A percentile compares a stretch with the other conserved stretches of the same genome.
These are phyloP conservation scores for Euphrasia confusa DNA, from an alignment of 257 asterid species.

Conservation along the genomic window DNA sequence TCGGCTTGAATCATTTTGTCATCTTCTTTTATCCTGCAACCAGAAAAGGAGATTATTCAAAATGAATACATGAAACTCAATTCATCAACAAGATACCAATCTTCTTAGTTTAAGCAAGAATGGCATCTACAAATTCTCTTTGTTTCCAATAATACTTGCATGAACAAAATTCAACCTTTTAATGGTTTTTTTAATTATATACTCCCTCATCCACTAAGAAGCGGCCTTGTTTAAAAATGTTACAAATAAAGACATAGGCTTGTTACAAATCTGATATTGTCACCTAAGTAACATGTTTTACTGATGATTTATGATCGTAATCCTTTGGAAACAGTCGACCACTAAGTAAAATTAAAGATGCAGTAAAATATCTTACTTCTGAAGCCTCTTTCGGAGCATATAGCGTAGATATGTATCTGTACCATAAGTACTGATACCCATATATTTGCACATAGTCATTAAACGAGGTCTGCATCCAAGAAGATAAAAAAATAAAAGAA, in stretches of 20 bases:
- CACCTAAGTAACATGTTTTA: neutral
- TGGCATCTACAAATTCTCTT: neutral
- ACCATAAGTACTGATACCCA: constrained; percentile 76
- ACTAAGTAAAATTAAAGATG: constrained; percentile 6
- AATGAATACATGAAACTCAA: constrained; percentile 16
- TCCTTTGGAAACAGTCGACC: constrained; percentile 8
- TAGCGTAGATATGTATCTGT: constrained; percentile 87
- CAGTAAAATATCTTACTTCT: constrained; percentile 42
- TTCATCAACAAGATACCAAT: constrained; percentile 13
- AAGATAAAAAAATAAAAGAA: constrained; percentile 19
- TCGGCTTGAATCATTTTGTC: constrained; percentile 88
- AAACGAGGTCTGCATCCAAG: constrained; percentile 73
- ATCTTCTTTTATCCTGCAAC: constrained; percentile 73
- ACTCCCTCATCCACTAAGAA: neutral
- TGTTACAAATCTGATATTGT: neutral
- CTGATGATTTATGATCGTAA: constrained; percentile 9
- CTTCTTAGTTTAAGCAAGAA: constrained; percentile 10
- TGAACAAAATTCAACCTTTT: too few species aligned
- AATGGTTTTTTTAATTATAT: neutral
- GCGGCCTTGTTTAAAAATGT: neutral
- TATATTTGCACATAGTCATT: constrained; percentile 94
- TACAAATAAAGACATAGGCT: neutral
- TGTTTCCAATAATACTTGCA: neutral
- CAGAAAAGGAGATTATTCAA: constrained; percentile 13
- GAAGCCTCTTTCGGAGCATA: constrained; percentile 80